phyloP scores from a whole-genome alignment of 345 rosid genomes.

The Populus euphratica region DNA sequence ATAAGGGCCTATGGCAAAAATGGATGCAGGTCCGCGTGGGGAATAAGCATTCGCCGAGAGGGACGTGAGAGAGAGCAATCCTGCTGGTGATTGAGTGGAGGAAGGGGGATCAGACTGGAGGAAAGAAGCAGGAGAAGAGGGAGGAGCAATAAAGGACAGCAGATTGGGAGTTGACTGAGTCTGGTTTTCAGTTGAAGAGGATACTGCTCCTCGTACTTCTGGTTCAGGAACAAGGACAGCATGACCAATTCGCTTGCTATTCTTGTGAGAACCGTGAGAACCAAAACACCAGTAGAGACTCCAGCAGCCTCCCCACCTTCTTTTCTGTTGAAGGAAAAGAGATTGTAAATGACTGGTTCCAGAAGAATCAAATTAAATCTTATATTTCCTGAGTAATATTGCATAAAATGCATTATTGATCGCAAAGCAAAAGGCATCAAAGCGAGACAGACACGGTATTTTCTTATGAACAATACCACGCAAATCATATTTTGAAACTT shows the following conservation, averaged over 20 bases:
- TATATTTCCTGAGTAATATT: no score
- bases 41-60: constrained; percentile 56
- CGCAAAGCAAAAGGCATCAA: no score
- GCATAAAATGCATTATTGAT: no score
- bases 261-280: constrained; percentile 61
- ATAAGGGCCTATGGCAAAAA: constrained; percentile 78
- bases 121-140: constrained; percentile 90
- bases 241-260: constrained; percentile 71
- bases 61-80: constrained; percentile 50
- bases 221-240: constrained; percentile 78
- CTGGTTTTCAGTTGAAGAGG: constrained; percentile 35
- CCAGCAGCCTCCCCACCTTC: constrained; percentile 90
- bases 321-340: constrained; percentile 46
- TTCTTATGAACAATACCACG: no score
- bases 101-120: constrained; percentile 87
- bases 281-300: constrained; percentile 77
- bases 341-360: constrained; percentile 6
- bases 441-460: no score
- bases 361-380: not conserved
- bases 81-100: constrained; percentile 68
- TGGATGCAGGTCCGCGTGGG: constrained; percentile 63
- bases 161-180: constrained; percentile 44
- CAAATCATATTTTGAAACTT: no score
- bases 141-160: constrained; percentile 83
- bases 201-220: constrained; percentile 36